Percentiles rank a stretch among this genome's conserved stretches.
phyloP scores from a whole-genome alignment of 768 basidiomycete genomes.

The Mycena leptocephala region DNA sequence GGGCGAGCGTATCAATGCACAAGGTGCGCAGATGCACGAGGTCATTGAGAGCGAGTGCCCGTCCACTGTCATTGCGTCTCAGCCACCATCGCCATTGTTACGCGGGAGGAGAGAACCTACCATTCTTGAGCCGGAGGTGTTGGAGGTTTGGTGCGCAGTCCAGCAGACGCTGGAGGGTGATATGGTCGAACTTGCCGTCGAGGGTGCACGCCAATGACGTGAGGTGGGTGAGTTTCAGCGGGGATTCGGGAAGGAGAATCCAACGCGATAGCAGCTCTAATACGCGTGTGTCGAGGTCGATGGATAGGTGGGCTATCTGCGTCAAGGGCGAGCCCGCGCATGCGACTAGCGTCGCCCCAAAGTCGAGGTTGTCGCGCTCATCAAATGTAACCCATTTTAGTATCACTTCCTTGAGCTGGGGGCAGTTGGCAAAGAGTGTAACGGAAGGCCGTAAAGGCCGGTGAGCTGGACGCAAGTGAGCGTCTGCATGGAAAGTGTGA shows the following conservation, averaged over 20 bases:
- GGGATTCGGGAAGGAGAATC: slow-evolving; percentile 29
- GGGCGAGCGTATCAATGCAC: neutral
- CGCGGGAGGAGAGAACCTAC: neutral
- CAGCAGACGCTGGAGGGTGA: neutral
- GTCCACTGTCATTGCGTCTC: neutral
- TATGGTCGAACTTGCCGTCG: neutral
- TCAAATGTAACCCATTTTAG: slow-evolving; percentile 31
- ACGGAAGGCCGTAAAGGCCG: slow-evolving; percentile 29
- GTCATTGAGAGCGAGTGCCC: neutral
- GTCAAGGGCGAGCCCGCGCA: slow-evolving; percentile 20
- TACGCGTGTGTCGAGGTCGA: slow-evolving; percentile 21
- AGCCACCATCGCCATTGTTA: neutral
- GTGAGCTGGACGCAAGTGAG: slow-evolving; percentile 24
- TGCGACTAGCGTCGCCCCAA: slow-evolving; percentile 15
- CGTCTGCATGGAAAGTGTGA: neutral
- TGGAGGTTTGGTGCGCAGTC: neutral
- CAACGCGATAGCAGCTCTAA: slow-evolving; percentile 17
- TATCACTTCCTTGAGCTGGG: neutral
- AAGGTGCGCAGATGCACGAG: slow-evolving; percentile 2
- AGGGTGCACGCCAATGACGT: slow-evolving; percentile 3
- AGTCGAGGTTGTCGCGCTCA: slow-evolving; percentile 29
- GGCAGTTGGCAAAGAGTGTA: slow-evolving; percentile 22
- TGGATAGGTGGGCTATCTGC: neutral
- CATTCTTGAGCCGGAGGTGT: slow-evolving; percentile 7
- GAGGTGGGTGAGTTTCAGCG: slow-evolving; percentile 18